Evolutionary conservation across 805 yeast species (phyloP), one percentile per base, ranked within the genome.

Genomic region (Saccharomycopsis amapae): DNA sequence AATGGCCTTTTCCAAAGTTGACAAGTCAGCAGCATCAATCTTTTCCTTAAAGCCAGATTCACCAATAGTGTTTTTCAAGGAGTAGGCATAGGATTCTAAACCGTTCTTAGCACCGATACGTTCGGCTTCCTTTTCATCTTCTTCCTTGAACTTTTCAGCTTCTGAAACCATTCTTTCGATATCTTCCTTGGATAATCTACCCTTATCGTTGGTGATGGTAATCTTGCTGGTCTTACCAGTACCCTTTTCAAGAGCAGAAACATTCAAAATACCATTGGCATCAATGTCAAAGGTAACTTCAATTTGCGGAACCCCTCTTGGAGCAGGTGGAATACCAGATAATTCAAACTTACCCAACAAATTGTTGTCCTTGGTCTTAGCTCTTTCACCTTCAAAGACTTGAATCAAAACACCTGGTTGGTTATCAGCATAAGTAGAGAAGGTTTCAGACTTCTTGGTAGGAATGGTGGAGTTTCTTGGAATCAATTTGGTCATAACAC

Each of bases 321-420:
- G 96, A 38, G 96, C 96, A 58, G 96, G 96, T 62, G 97, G 97
- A 56, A 89, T 89, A 67, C 96, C 96, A 56, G 93, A 70, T 62
- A 89, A 81, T 73, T 89, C 97, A 71, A 89, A 89, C 74, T 89
- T 89, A 77, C 97, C 97, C 63, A 89, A 81, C 67, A 88, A 69
- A 79, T 88, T 89, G 82, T 89, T 89, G 68, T 89, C 97, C 73
- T 81, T 85, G 45, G 96, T 88, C 73, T 82, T 81, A 55, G 95
- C 85, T 76, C 97, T 86, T 78, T 89, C 97, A 81, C 97, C 97
- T 76, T 89, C 96, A 62, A 73, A 89, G 57, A 89, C 97, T 76
- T 89, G 96, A 69, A 89, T 88, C 72, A 88, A 75, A 55, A 89
- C 97, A 82, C 96, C 96, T 58, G 97, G 96, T 75, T 89, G 97